Base-by-base conservation (phyloP, 306 rosid species). In the Citrullus amarus region DNA sequence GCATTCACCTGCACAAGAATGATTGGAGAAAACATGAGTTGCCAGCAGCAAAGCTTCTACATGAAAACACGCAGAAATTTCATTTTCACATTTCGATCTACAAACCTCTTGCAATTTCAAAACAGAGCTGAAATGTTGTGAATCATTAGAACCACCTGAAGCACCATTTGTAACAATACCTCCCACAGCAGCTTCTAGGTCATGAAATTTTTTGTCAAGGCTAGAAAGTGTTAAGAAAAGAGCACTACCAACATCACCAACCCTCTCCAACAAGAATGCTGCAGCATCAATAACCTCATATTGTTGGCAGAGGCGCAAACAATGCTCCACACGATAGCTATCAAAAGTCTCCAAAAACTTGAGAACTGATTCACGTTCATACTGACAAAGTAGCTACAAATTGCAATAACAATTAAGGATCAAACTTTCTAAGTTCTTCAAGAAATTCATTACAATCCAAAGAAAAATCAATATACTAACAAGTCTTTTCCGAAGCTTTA, bases 211-310 rank as follows among this genome's bases (percentile, higher is more conserved):
- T 60, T 86, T 90, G 79, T 85, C 77, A 76, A 92, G 91, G 86
- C 91, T 83, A 69, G 97, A 91, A 83, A 95, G 96, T 41, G 96
- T 85, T 79, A 92, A 93, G 79, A 82, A 79, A 80, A 95, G 99
- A 73, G 99, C 99, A 86, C 86, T 88, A 57, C 97, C 96, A 79
- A 92, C 97, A 86, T 92, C 93, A 80, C 97, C 97, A 80, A 95
- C 97, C 86, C 97, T 89, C 88, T 95, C 97, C 82, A 92, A 83
- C 81, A 95, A 89, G 86, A 87, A 95, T 14, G 99, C 90, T 25
- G 99, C 90, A 84, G 99, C 99, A 86, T 95, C 97, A 59, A 86
- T 51, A 76, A 95, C 90, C 79, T 87, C 93, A 82, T 95, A 90
- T 79, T 91, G 87, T 83, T 92, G 97, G 82, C 99, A 95, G 39